phyloP scores from a whole-genome alignment of 208 protist species.

The Kentomonas sorsogonicus region DNA sequence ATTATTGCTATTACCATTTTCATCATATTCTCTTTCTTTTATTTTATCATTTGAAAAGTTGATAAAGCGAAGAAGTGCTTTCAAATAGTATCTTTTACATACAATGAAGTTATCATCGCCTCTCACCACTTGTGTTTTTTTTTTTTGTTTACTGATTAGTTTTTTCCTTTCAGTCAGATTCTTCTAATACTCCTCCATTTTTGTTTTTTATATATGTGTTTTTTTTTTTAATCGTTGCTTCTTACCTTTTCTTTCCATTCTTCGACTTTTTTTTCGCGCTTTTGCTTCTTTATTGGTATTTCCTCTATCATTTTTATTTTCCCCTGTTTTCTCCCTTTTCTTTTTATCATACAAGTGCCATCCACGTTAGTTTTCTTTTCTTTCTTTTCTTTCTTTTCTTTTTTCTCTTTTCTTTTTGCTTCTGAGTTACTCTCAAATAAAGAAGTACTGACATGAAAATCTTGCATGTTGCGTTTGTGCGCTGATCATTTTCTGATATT shows the following conservation, averaged over 20 bases:
- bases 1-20: neutral
- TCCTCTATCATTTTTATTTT: slow-evolving; percentile 5
- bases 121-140: neutral
- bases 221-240: slow-evolving; percentile 11
- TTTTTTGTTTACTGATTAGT: neutral
- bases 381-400: neutral
- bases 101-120: slow-evolving; percentile 1
- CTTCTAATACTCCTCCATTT: slow-evolving; percentile 8
- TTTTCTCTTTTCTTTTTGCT: too few species aligned
- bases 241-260: slow-evolving; percentile 14
- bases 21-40: slow-evolving; percentile 4
- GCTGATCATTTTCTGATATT: too few species aligned
- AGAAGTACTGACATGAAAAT: too few species aligned
- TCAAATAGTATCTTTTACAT: neutral
- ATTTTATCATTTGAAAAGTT: slow-evolving; percentile 3
- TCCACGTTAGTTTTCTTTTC: neutral
- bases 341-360: slow-evolving; percentile 6
- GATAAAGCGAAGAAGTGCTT: slow-evolving; percentile 9
- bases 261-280: neutral
- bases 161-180: neutral
- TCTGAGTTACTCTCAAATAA: too few species aligned
- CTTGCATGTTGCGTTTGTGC: too few species aligned
- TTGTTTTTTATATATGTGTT: slow-evolving; percentile 10
- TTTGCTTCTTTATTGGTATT: slow-evolving; percentile 13
- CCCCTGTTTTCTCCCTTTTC: neutral